Percentiles rank a stretch among this genome's conserved stretches.
Evolutionary conservation across 2,329 filamentous ascomycete genomes (phyloP).

Genomic region (Beauveria sp.): DNA sequence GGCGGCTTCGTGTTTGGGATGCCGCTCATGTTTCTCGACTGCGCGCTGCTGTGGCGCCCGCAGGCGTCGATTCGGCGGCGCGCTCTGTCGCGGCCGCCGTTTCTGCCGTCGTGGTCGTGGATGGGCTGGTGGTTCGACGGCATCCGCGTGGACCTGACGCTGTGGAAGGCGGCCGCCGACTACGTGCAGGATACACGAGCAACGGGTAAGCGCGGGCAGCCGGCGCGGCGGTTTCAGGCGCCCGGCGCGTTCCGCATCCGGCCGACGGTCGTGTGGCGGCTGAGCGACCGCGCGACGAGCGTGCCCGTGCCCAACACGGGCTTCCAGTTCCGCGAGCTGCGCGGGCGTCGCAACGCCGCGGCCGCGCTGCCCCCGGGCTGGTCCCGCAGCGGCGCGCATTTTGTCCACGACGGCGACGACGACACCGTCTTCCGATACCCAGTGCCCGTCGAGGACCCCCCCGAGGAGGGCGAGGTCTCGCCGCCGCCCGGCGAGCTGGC

Average conservation of each 20-base stretch:
- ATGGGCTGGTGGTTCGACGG: constrained; percentile 42
- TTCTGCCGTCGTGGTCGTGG: constrained; percentile 40
- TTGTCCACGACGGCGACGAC: constrained; percentile 33
- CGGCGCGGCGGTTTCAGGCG: constrained; percentile 28
- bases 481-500: constrained; percentile 23
- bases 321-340: constrained; percentile 31
- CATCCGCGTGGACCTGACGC: constrained; percentile 32
- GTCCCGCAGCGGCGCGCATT: constrained; percentile 29
- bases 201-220: constrained; percentile 23
- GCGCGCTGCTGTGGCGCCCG: constrained; percentile 37
- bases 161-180: constrained; percentile 37
- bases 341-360: constrained; percentile 24
- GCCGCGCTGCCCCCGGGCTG: constrained; percentile 31
- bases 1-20: constrained; percentile 39
- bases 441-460: constrained; percentile 30
- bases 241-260: constrained; percentile 31
- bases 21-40: constrained; percentile 39
- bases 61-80: constrained; percentile 34
- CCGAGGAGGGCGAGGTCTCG: constrained; percentile 22
- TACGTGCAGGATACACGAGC: constrained; percentile 32
- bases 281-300: constrained; percentile 31
- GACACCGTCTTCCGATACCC: constrained; percentile 34
- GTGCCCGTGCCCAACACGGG: constrained; percentile 30
- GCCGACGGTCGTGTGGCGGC: constrained; percentile 29
- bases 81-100: constrained; percentile 27